Base-by-base conservation (phyloP, 306 rosid species). In the Quercus cerris region DNA sequence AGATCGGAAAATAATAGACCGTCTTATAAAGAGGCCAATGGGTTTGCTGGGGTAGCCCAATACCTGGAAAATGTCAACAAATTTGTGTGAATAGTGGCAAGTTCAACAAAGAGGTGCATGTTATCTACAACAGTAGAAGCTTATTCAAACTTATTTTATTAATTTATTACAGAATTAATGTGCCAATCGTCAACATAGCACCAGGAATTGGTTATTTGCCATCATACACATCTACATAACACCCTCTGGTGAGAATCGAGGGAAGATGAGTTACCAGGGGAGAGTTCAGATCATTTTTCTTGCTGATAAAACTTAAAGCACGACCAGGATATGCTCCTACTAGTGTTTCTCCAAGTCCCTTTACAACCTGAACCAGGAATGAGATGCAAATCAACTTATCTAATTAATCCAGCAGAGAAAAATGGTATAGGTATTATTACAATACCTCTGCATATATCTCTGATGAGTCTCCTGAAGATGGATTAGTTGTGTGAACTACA, bases 311-410 rank as follows among this genome's bases (percentile, higher is more conserved):
- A 81, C 99, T 95, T 85, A 95, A 75, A 83, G 99, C 98, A 67
- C 99, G 99, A 64, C 99, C 99, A 5, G 99, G 99, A 84, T 95
- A 95, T 49, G 99, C 99, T 86, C 98, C 99, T 59, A 95, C 99
- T 33, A 95, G 88, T 73, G 98, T 95, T 86, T 95, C 99, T 76
- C 99, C 99, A 10, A 95, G 98, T 74, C 99, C 99, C 83, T 89
- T 93, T 54, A 95, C 99, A 80, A 95, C 96, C 99, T 95, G 85
- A 72, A 61, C 78, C 75, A 83, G 62, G 76, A 80, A 66, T 5
- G 55, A 73, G 46, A 75, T 15, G 56, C 46, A 70, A 61, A 76
- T 68, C 20, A 71, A 72, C n/a, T 19, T 78, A 66, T 56, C 70
- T 20, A 68, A 70, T 73, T 38, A 62, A 78, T 28, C 28, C 73